These are phyloP conservation scores for Russula compacta DNA, from an alignment of 768 basidiomycete species.

Conservation along the genomic window DNA sequence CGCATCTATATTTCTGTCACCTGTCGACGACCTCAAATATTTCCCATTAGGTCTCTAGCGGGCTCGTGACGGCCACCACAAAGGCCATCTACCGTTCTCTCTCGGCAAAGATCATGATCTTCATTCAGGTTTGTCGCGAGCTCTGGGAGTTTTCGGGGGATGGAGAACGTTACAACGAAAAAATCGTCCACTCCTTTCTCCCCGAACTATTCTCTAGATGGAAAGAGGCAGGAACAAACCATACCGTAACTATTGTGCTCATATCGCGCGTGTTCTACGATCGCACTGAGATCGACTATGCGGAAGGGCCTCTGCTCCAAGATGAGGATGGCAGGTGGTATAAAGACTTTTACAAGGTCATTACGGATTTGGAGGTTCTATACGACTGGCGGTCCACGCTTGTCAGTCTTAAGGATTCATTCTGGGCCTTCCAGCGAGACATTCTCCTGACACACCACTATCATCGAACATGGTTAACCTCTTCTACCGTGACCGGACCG, in stretches of 20 bases:
- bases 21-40: neutral
- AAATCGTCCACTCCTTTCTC: conserved; percentile 95
- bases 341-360: conserved; percentile 95
- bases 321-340: conserved; percentile 77
- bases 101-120: conserved; percentile 86
- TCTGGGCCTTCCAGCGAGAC: conserved; percentile 86
- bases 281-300: conserved; percentile 65
- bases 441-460: conserved; percentile 87
- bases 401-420: conserved; percentile 77
- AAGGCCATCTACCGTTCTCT: conserved; percentile 85
- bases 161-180: conserved; percentile 92
- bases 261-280: conserved; percentile 92
- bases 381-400: conserved; percentile 84
- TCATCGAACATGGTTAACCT: conserved; percentile 48
- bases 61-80: conserved; percentile 70
- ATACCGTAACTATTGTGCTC: conserved; percentile 89
- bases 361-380: conserved; percentile 84
- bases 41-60: conserved; percentile 59
- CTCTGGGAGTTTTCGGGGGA: conserved; percentile 97
- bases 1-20: conserved; percentile 10
- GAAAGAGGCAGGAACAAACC: conserved; percentile 78
- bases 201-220: conserved; percentile 82
- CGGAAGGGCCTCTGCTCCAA: conserved; percentile 68
- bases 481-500: conserved; percentile 29
- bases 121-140: conserved; percentile 93